phyloP scores from a whole-genome alignment of 768 basidiomycete genomes.

The Obba rivulosa region DNA sequence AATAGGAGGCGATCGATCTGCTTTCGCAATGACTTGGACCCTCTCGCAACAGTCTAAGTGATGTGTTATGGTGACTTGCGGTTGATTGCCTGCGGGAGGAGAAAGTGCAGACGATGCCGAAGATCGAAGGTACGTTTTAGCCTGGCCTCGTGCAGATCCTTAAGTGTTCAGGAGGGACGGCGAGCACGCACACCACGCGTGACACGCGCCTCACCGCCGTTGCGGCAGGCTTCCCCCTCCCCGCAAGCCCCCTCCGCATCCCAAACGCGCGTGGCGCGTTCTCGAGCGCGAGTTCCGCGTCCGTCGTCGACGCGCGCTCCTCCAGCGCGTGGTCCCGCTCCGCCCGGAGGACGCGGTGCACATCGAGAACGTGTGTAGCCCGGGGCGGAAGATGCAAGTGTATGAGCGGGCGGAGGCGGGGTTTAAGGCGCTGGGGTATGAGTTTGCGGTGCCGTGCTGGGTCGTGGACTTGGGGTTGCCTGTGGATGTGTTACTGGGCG shows the following conservation, averaged over 20 bases:
- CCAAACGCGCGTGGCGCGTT: conserved; percentile 3
- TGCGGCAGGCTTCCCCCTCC: background rate
- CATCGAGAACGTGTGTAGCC: background rate
- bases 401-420: background rate
- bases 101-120: too few relatives aligned
- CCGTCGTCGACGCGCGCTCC: conserved; percentile 1
- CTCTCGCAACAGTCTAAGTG: too few relatives aligned
- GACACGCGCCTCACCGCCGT: conserved; percentile 1
- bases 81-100: too few relatives aligned
- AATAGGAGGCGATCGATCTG: too few relatives aligned
- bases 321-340: conserved; percentile 1
- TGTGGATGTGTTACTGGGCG: background rate
- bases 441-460: conserved; percentile 3
- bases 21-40: too few relatives aligned
- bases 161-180: too few relatives aligned
- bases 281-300: background rate
- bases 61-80: too few relatives aligned
- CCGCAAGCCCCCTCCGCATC: conserved; percentile 4
- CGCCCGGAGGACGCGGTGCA: background rate
- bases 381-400: background rate
- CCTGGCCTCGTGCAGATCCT: too few relatives aligned
- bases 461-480: background rate
- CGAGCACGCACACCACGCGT: background rate
- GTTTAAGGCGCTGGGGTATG: conserved; percentile 3
- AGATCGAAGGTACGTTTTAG: too few relatives aligned